Evolutionary conservation across 2,329 filamentous ascomycete genomes (phyloP).

Genomic region (Geosmithia morbida): DNA sequence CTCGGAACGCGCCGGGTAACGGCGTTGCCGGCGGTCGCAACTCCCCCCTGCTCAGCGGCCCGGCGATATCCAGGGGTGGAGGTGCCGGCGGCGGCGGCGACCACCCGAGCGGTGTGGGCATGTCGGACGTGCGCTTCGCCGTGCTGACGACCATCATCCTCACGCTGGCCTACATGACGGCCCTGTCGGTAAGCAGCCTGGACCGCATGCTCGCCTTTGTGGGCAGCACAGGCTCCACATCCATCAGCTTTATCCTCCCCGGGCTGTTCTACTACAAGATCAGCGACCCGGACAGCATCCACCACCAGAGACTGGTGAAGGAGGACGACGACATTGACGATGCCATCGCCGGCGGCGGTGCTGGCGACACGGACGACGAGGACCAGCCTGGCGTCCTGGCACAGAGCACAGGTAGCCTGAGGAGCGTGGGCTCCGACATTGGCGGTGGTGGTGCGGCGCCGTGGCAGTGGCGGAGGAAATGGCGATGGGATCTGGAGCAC

Average conservation of each 20-base stretch:
- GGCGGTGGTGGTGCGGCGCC: conserved; percentile 11
- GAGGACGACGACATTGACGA: conserved; percentile 78
- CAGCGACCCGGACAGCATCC: conserved; percentile 70
- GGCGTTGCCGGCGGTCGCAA: conserved; percentile 16
- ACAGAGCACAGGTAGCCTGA: conserved; percentile 29
- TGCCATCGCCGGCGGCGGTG: conserved; percentile 4
- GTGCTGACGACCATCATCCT: conserved; percentile 78
- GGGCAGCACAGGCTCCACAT: conserved; percentile 84
- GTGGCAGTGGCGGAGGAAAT: conserved; percentile 39
- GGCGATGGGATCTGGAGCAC: conserved; percentile 46
- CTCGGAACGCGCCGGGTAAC: conserved; percentile 13
- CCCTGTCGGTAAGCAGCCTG: conserved; percentile 79
- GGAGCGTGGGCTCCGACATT: conserved; percentile 22
- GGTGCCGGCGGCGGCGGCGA: conserved; percentile 25
- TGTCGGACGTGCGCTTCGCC: conserved; percentile 82
- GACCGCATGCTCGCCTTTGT: conserved; percentile 92
- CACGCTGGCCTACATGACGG: conserved; percentile 69
- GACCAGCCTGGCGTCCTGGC: conserved; percentile 22
- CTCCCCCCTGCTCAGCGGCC: conserved; percentile 24
- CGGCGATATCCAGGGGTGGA: conserved; percentile 15
- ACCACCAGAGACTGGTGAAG: conserved; percentile 78
- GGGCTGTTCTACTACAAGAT: conserved; percentile 99
- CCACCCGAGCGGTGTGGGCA: conserved; percentile 36
- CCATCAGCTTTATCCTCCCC: conserved; percentile 92
- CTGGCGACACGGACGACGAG: conserved; percentile 32